Evolutionary conservation across 129 eudicot species (phyloP), one percentile per base, ranked within the genome.

Genomic region (Flaveria robusta): DNA sequence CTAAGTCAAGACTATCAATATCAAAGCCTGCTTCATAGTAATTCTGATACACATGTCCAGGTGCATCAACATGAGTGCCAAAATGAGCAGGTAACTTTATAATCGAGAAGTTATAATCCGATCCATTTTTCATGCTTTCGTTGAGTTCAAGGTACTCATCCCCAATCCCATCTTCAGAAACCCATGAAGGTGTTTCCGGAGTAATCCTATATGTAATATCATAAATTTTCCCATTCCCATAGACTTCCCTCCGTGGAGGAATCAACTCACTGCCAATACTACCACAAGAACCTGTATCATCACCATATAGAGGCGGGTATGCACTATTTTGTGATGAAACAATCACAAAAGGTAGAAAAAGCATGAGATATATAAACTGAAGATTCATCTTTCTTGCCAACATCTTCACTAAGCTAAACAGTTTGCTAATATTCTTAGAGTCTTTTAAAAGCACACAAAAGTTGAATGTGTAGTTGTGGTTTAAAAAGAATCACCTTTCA

Each of bases 1-100:
- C 84, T 68, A 91, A 85, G 80, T 91, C 96, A 59, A 91, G 92
- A 72, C 86, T 79, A 80, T 91, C 96, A 26, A 89, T 81, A 80
- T 89, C 97, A 82, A 67, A 91, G 59, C 97, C 97, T 76, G 79
- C 86, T 77, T 89, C 91, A 77, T 49, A 91, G 80, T 89, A 91
- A 27, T 86, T 65, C 23, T 88, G 91, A 79, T 34, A 82, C 80
- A 87, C 39, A 81, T 89, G 97, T 19, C 97, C 96, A 11, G 97
- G 96, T 20, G 97, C 96, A 89, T 92, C 96, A 11, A 92, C 97
- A 86, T 92, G 96, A 19, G 96, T 92, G 26, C 97, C 97, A 23
- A 91, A 27, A 76, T 92, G 97, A 82, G 83, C 86, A 59, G 87
- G 87, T 12, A 89, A 58, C 86, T 82, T 92, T 83, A 92, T 81